Conservation (phyloP, 2,329 filamentous ascomycete species). For the Colletotrichum cereale region DNA sequence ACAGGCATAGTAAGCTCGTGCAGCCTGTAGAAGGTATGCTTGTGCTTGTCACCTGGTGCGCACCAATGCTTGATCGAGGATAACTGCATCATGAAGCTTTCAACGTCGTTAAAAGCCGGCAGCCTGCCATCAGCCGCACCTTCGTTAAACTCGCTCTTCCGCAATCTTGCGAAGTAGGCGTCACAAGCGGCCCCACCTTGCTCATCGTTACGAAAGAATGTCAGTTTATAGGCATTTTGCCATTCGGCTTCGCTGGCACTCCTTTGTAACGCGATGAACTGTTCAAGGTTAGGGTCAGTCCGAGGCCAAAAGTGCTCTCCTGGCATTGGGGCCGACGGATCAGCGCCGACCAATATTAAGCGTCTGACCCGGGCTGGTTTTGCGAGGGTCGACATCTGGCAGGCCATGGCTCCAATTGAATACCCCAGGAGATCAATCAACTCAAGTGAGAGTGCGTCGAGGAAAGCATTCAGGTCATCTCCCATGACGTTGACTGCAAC, state of each 20-base stretch:
- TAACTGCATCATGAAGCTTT: conserved; percentile 28
- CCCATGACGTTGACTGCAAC: conserved; percentile 21
- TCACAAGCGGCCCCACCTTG: conserved; percentile 8
- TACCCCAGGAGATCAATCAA: conserved; percentile 26
- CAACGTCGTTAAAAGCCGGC: conserved; percentile 26
- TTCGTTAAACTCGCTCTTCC: conserved; percentile 30
- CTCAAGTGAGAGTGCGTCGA: conserved; percentile 19
- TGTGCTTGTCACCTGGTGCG: conserved; percentile 6
- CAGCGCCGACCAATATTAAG: conserved; percentile 6
- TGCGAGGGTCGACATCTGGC: conserved; percentile 21
- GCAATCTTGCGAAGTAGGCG: conserved; percentile 18
- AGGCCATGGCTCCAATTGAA: conserved; percentile 29
- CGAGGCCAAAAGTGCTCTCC: conserved; percentile 31
- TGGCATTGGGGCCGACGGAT: conserved; percentile 14
- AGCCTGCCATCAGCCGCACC: not conserved
- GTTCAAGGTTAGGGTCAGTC: conserved; percentile 23
- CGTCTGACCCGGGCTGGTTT: conserved; percentile 16
- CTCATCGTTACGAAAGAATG: conserved; percentile 29
- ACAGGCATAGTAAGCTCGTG: conserved; percentile 26
- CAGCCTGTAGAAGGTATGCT: conserved; percentile 23
- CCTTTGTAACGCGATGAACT: conserved; percentile 12
- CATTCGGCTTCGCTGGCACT: conserved; percentile 23
- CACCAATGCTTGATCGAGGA: conserved; percentile 22
- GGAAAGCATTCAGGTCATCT: conserved; percentile 27
- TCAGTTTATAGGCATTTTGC: conserved; percentile 14